phyloP scores from a whole-genome alignment of 1,139 yeast species.

The Sugiyamaella xylanicola region DNA sequence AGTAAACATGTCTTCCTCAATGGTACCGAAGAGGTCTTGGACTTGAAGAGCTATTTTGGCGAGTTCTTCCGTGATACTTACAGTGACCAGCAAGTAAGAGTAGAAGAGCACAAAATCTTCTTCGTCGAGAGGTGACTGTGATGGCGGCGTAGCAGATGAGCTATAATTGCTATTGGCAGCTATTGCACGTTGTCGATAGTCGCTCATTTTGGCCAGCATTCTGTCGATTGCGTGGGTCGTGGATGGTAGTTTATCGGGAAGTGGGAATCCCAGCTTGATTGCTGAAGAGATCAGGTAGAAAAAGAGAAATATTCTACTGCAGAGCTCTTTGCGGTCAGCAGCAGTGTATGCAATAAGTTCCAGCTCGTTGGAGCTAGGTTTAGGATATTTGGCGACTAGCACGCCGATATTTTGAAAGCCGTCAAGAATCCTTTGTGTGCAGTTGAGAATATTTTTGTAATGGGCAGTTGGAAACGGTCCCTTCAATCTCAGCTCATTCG shows the following conservation, averaged over 20 bases:
- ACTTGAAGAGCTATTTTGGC: constrained; percentile 58
- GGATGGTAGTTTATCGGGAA: constrained; percentile 76
- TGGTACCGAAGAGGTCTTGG: constrained; percentile 63
- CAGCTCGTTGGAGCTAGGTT: constrained; percentile 55
- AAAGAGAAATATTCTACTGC: constrained; percentile 68
- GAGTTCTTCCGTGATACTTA: constrained; percentile 65
- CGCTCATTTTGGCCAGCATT: constrained; percentile 59
- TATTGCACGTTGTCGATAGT: constrained; percentile 32
- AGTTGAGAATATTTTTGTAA: constrained; percentile 54
- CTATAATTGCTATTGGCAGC: not conserved
- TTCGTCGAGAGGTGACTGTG: constrained; percentile 37
- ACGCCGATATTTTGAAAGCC: constrained; percentile 72
- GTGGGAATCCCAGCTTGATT: constrained; percentile 70
- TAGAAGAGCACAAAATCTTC: constrained; percentile 77
- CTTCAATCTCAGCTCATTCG: constrained; percentile 71
- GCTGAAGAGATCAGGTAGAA: constrained; percentile 82
- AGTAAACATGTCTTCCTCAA: constrained; percentile 55
- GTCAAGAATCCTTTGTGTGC: constrained; percentile 69
- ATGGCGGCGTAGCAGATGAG: not conserved
- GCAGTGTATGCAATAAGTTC: constrained; percentile 58
- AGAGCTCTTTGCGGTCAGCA: constrained; percentile 65
- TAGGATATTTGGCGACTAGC: constrained; percentile 64
- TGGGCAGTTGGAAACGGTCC: constrained; percentile 65
- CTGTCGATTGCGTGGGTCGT: constrained; percentile 76
- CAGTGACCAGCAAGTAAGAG: constrained; percentile 71